Conservation (phyloP, 1,139 yeast species). For the Taphrina confusa region DNA sequence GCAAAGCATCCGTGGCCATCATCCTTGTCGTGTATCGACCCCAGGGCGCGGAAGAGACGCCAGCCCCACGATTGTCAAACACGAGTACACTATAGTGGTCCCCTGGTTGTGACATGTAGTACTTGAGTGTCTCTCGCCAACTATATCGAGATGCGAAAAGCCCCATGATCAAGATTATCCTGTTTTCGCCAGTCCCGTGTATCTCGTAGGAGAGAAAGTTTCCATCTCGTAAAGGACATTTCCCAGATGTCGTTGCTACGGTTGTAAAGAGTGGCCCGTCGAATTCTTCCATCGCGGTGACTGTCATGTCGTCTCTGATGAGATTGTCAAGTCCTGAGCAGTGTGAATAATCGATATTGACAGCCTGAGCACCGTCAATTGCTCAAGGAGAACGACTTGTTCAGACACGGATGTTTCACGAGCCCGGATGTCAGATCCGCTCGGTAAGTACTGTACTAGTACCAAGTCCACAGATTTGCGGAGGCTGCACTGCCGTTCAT, state of each 20-base stretch:
- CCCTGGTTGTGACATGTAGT: slow-evolving; percentile 9
- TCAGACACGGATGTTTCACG: no score
- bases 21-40: slow-evolving; percentile 30
- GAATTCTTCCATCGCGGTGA: no score
- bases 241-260: slow-evolving; percentile 15
- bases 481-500: no score
- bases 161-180: slow-evolving; percentile 29
- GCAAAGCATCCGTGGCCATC: slow-evolving; percentile 26
- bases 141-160: slow-evolving; percentile 25
- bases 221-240: slow-evolving; percentile 23
- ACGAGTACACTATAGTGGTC: slow-evolving; percentile 16
- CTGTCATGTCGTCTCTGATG: no score
- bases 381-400: no score
- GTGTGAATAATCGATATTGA: no score
- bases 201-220: slow-evolving; percentile 21
- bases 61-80: slow-evolving; percentile 27
- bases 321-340: no score
- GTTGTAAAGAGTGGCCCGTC: slow-evolving; percentile 18
- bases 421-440: no score
- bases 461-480: no score
- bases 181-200: slow-evolving; percentile 26
- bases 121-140: slow-evolving; percentile 27
- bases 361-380: no score
- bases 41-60: slow-evolving; percentile 27
- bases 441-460: no score